Percentiles rank a stretch among this genome's conserved stretches.
These are phyloP conservation scores for Aspergillus ruber DNA, from an alignment of 2,329 filamentous ascomycete genomes.

Conservation along the genomic window DNA sequence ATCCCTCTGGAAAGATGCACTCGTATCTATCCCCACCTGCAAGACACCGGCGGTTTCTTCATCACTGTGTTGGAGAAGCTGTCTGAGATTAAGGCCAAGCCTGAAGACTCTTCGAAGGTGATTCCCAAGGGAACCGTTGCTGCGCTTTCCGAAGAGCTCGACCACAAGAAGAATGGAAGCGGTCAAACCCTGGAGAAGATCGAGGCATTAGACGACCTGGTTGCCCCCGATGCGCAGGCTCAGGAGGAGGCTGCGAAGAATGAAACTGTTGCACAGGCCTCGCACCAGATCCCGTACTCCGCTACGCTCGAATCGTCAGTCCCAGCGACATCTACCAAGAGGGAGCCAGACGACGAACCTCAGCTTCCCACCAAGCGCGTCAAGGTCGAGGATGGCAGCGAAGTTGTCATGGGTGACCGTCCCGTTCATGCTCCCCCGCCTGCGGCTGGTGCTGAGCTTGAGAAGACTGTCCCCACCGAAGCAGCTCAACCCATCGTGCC, in stretches of 20 bases:
- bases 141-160: constrained; percentile 30
- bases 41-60: constrained; percentile 97
- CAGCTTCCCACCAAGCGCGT: constrained; percentile 38
- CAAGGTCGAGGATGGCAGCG: constrained; percentile 34
- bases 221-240: constrained; percentile 21
- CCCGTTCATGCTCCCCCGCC: constrained; percentile 30
- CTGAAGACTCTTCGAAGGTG: constrained; percentile 49
- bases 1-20: constrained; percentile 86
- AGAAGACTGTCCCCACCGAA: constrained; percentile 17
- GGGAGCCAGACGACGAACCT: constrained; percentile 29
- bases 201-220: constrained; percentile 35
- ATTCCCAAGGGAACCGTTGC: constrained; percentile 35
- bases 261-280: constrained; percentile 28
- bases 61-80: constrained; percentile 92
- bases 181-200: constrained; percentile 31
- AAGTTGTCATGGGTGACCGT: constrained; percentile 34
- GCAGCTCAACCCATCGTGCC: constrained; percentile 15
- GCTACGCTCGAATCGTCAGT: constrained; percentile 19
- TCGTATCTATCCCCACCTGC: constrained; percentile 87
- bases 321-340: constrained; percentile 23
- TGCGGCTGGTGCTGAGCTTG: constrained; percentile 17
- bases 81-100: constrained; percentile 71
- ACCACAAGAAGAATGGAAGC: constrained; percentile 25
- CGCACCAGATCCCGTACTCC: constrained; percentile 28
- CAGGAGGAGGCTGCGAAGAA: constrained; percentile 28